Evolutionary conservation across 2,329 filamentous ascomycete species (phyloP).

Genomic region (Rhytidhysteron rufulum): DNA sequence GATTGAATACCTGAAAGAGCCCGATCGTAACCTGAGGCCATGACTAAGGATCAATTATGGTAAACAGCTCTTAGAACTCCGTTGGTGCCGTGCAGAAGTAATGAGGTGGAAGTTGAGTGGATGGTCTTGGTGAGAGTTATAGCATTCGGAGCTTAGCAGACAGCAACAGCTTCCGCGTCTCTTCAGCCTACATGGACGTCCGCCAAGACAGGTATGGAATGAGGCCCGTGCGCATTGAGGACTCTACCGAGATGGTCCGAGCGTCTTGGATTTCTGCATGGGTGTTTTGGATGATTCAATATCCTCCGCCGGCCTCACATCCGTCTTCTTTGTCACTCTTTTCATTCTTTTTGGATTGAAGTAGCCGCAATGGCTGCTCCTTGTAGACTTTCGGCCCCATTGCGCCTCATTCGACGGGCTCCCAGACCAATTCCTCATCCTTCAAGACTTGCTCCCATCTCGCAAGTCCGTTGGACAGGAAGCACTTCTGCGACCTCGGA

Average conservation of each 20-base stretch:
- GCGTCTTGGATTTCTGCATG: conserved; percentile 1
- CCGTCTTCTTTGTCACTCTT: no score
- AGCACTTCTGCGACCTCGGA: conserved; percentile 39
- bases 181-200: conserved; percentile 33
- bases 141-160: no score
- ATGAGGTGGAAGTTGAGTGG: conserved; percentile 4
- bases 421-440: conserved; percentile 19
- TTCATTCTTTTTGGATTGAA: no score
- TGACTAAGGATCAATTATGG: conserved; percentile 31
- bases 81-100: conserved; percentile 6
- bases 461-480: conserved; percentile 34
- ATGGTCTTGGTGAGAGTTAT: no score
- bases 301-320: no score
- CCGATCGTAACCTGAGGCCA: conserved; percentile 98
- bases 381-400: conserved; percentile 26
- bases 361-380: conserved; percentile 31
- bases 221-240: no score
- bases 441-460: conserved; percentile 20
- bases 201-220: conserved; percentile 27
- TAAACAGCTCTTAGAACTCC: conserved; percentile 1
- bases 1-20: conserved; percentile 85
- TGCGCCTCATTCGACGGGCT: conserved; percentile 29
- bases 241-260: conserved; percentile 2
- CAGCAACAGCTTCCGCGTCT: conserved; percentile 40
- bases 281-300: no score